These are phyloP conservation scores for Euphorbia celastroides DNA, from an alignment of 441 rosid species.

Conservation along the genomic window DNA sequence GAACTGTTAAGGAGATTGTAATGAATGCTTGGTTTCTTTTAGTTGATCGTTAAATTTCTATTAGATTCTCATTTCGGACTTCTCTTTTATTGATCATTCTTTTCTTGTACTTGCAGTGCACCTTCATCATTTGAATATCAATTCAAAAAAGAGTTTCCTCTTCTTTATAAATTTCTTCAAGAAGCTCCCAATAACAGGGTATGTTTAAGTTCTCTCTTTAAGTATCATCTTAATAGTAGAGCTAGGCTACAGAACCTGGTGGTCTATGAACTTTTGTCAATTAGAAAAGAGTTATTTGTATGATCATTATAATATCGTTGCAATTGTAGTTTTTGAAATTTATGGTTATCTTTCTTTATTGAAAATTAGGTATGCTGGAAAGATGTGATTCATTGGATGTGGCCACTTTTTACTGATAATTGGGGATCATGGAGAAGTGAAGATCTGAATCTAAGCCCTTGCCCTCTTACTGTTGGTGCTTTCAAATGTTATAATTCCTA, in stretches of 20 bases:
- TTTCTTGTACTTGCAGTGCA: constrained; percentile 41
- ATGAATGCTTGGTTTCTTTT: neutral
- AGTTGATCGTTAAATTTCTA: neutral
- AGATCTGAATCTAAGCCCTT: constrained; percentile 67
- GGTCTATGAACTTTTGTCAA: neutral
- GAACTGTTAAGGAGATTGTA: neutral
- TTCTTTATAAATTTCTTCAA: constrained; percentile 57
- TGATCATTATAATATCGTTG: neutral
- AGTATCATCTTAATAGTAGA: neutral
- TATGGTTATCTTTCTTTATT: neutral
- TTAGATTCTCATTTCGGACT: neutral
- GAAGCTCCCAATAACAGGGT: constrained; percentile 71
- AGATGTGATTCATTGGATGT: constrained; percentile 95
- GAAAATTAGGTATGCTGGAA: constrained; percentile 62
- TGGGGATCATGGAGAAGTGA: constrained; percentile 90
- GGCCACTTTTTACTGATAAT: constrained; percentile 80
- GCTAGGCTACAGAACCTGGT: neutral
- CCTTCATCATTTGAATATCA: constrained; percentile 68
- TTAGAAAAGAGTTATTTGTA: neutral
- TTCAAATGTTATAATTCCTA: constrained; percentile 15
- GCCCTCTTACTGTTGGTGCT: constrained; percentile 71
- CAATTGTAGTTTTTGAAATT: neutral
- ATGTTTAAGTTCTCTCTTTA: constrained; percentile 10
- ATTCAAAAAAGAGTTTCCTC: constrained; percentile 57
- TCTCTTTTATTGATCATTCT: constrained; percentile 6